Conservation (phyloP, 176 grass and related monocot species). For the Saccharum spontaneum region DNA sequence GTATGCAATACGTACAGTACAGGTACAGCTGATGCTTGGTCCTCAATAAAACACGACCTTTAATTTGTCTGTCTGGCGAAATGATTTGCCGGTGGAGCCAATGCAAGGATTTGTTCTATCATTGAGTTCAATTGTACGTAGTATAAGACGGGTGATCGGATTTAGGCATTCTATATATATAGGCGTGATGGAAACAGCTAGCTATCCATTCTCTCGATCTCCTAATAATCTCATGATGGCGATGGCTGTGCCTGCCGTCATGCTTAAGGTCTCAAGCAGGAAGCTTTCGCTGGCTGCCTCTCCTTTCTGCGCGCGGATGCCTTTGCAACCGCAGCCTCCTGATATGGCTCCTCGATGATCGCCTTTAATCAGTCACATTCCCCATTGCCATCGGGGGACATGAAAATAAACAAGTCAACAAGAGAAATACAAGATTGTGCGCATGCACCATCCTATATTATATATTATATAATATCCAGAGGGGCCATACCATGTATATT, state of each 20-base stretch:
- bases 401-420: too few species aligned
- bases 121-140: background rate
- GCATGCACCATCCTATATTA: too few species aligned
- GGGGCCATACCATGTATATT: too few species aligned
- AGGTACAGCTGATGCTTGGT: too few species aligned
- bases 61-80: background rate
- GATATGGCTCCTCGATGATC: background rate
- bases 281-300: constrained; percentile 44
- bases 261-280: background rate
- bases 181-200: constrained; percentile 28
- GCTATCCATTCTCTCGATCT: too few species aligned
- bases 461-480: too few species aligned
- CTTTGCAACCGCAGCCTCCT: constrained; percentile 30
- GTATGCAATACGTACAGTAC: too few species aligned
- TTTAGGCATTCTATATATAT: background rate
- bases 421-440: too few species aligned
- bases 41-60: too few species aligned
- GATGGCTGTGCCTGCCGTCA: background rate
- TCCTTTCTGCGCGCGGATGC: constrained; percentile 18
- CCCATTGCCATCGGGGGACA: too few species aligned
- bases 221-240: background rate
- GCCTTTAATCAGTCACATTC: background rate
- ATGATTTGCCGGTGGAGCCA: constrained; percentile 20
- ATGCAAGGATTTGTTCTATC: constrained; percentile 20
- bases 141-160: background rate